These are phyloP conservation scores for Ustilago xerochloae DNA, from an alignment of 1,284 basidiomycete species.

Conservation along the genomic window DNA sequence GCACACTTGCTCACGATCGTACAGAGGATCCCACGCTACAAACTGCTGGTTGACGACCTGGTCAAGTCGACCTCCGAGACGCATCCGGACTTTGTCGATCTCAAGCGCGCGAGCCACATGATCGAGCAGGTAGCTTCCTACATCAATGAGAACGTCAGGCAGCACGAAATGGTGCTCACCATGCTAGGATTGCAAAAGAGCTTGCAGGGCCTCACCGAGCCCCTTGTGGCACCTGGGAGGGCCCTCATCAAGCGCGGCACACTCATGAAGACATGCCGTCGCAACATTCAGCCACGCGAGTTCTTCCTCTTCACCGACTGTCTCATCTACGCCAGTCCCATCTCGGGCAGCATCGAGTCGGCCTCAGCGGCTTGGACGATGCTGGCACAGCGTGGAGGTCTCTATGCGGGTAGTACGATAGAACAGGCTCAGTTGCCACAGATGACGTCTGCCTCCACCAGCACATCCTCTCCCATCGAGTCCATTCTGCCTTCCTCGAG, in stretches of 20 bases:
- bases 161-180: slow-evolving; percentile 65
- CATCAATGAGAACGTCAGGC: slow-evolving; percentile 66
- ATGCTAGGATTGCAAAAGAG: slow-evolving; percentile 64
- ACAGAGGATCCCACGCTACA: slow-evolving; percentile 67
- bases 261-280: slow-evolving; percentile 64
- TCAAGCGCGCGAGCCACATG: slow-evolving; percentile 48
- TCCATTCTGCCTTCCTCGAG: slow-evolving; percentile 14
- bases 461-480: slow-evolving; percentile 76
- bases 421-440: slow-evolving; percentile 22
- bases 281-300: slow-evolving; percentile 64
- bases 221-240: slow-evolving; percentile 62
- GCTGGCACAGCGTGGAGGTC: slow-evolving; percentile 76
- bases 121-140: slow-evolving; percentile 62
- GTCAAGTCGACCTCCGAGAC: slow-evolving; percentile 57
- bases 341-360: slow-evolving; percentile 53
- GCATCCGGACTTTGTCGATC: slow-evolving; percentile 55
- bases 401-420: slow-evolving; percentile 18
- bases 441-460: slow-evolving; percentile 71
- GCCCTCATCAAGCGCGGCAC: slow-evolving; percentile 59
- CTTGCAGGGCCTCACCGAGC: slow-evolving; percentile 58
- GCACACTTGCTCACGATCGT: slow-evolving; percentile 65
- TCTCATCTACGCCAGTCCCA: slow-evolving; percentile 60
- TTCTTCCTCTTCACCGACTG: slow-evolving; percentile 67
- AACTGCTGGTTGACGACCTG: slow-evolving; percentile 61
- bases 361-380: slow-evolving; percentile 58